Evolutionary conservation across 1,284 basidiomycete genomes (phyloP), one percentile per base, ranked within the genome.

Genomic region (Ustilago xerochloae): DNA sequence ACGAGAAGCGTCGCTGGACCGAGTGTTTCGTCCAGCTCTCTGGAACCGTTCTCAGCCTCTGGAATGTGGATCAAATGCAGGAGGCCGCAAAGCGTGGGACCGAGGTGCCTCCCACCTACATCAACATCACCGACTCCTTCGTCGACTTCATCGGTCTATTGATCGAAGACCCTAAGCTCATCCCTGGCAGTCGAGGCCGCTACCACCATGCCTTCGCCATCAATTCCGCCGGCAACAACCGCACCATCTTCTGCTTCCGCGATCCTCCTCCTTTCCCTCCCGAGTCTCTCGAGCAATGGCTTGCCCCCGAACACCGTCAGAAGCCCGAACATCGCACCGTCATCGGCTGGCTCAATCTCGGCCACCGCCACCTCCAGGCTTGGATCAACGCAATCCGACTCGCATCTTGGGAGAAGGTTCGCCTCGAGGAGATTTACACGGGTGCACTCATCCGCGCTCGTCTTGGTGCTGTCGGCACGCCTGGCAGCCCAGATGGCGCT

Each of bases 361-460:
- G 78, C 43, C 70, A 81, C 53, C 77, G 78, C 33, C 68, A 79
- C 52, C 76, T 82, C 22, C 81, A 82, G 63, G 78, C 81, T 6
- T 98, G 95, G 95, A 90, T 93, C 18, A 91, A 93, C 22, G 94
- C 94, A 6, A 88, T 99, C 36, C 91, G 97, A 16, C 88, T 99
- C 7, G 90, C 92, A 8, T 89, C 92, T 52, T 99, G 95, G 94
- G 96, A 99, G 85, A 94, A 97, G 78, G 92, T 93, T 1, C 90
- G 95, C 26, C 88, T 98, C 22, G 94, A 97, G 85, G 96, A 98
- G 85, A 94, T 99, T 63, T 99, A 99, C 85, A 98, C 96, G 0
- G 95, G 94, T 2, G 93, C 97, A 86, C 87, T 98, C 46, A 79
- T 84, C 46, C 89, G 85, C 90, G 89, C 33, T 81, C 83, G 84